A percentile compares a stretch with the other conserved stretches of the same genome.
Conservation (phyloP, 257 asterid species). For the Coffea eugenioides region DNA sequence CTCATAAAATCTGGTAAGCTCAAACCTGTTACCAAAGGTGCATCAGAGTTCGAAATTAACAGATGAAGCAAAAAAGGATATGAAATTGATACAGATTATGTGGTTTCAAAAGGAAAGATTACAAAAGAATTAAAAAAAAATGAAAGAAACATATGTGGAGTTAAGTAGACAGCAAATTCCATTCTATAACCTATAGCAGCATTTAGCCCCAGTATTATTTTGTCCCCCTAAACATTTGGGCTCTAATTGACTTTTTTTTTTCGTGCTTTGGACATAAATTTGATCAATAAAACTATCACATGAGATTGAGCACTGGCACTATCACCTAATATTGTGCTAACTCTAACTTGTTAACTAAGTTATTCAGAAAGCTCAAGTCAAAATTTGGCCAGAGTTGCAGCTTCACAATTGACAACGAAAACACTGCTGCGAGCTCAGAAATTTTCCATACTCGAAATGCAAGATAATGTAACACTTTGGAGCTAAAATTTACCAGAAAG, state of each 20-base stretch:
- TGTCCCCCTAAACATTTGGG: neutral
- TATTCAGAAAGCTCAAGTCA: neutral
- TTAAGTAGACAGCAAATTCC: neutral
- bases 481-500: conserved; percentile 41
- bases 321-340: too few species aligned
- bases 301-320: too few species aligned
- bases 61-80: neutral
- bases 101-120: too few species aligned
- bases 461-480: neutral
- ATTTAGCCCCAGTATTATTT: too few species aligned
- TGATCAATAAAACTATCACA: too few species aligned
- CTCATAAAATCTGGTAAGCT: neutral
- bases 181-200: too few species aligned
- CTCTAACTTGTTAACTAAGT: neutral
- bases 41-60: neutral
- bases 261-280: too few species aligned
- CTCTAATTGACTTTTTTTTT: too few species aligned
- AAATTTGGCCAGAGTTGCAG: neutral
- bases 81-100: too few species aligned
- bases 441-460: neutral
- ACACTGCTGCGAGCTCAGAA: neutral
- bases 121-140: neutral
- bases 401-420: neutral
- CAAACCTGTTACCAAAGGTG: neutral
- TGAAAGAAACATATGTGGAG: too few species aligned